phyloP scores from a whole-genome alignment of 2,329 filamentous ascomycete species.

The Pseudopithomyces chartarum region DNA sequence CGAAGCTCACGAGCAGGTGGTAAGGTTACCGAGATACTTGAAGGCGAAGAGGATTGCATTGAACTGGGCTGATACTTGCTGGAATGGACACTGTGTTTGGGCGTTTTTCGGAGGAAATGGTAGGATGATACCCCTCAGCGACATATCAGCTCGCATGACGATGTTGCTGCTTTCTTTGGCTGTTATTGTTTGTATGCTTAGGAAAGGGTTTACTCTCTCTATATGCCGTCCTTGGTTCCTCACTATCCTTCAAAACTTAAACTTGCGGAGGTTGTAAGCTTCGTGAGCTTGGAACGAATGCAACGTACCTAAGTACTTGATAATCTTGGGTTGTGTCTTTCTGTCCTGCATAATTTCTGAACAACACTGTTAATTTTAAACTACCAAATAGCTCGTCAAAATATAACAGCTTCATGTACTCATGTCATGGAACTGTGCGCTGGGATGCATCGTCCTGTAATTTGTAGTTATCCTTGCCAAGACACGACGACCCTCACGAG shows the following conservation, averaged over 20 bases:
- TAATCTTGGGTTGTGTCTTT: too few relatives aligned
- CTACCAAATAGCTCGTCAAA: too few relatives aligned
- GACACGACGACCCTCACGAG: constrained; percentile 29
- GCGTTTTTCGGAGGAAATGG: not conserved
- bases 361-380: too few relatives aligned
- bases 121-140: constrained; percentile 13
- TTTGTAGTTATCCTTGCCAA: constrained; percentile 26
- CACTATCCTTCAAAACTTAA: too few relatives aligned
- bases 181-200: not conserved
- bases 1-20: constrained; percentile 17
- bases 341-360: too few relatives aligned
- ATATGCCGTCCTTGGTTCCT: too few relatives aligned
- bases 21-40: constrained; percentile 24
- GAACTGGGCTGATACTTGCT: constrained; percentile 30
- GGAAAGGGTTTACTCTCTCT: too few relatives aligned
- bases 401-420: too few relatives aligned
- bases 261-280: too few relatives aligned
- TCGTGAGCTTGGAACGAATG: too few relatives aligned
- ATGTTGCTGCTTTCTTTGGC: not conserved
- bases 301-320: too few relatives aligned
- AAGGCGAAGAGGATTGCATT: constrained; percentile 29
- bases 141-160: not conserved
- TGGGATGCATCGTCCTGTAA: too few relatives aligned
- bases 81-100: not conserved
- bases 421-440: not conserved